These are phyloP conservation scores for Lignosus rhinocerotis DNA, from an alignment of 1,284 basidiomycete species.

Conservation along the genomic window DNA sequence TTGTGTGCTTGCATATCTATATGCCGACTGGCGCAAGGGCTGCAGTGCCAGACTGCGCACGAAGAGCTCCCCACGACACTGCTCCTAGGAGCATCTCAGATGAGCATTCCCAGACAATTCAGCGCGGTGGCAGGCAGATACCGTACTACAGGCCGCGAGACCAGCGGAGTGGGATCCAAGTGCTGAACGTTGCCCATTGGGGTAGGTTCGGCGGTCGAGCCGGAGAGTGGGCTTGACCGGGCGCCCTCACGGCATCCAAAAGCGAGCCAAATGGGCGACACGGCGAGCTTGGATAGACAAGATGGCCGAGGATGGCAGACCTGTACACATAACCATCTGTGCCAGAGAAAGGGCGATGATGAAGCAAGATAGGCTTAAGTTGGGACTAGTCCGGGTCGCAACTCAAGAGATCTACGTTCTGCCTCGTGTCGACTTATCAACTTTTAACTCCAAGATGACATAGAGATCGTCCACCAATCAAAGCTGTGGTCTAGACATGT, in stretches of 20 bases:
- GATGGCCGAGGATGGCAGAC: conserved; percentile 6
- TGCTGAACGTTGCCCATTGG: conserved; percentile 8
- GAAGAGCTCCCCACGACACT: not conserved
- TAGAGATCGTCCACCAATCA: not conserved
- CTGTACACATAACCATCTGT: not conserved
- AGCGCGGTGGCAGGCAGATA: no score
- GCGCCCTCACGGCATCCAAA: not conserved
- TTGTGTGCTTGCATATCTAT: conserved; percentile 4
- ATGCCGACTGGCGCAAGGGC: not conserved
- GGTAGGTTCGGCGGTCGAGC: conserved; percentile 19
- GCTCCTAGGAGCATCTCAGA: not conserved
- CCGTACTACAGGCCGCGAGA: not conserved
- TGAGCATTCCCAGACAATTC: no score
- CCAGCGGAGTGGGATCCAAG: not conserved
- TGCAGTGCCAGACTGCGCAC: conserved; percentile 1
- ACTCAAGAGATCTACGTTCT: conserved; percentile 4
- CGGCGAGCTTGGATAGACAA: not conserved
- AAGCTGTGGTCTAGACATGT: not conserved
- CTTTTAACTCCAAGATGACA: not conserved
- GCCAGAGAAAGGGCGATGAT: not conserved
- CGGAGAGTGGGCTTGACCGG: not conserved
- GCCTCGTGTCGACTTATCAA: conserved; percentile 8
- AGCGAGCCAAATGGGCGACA: not conserved
- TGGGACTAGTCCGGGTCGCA: not conserved
- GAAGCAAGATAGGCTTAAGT: conserved; percentile 8